These are phyloP conservation scores for Cyberlindnera mrakii DNA, from an alignment of 805 yeast genomes.

Conservation along the genomic window DNA sequence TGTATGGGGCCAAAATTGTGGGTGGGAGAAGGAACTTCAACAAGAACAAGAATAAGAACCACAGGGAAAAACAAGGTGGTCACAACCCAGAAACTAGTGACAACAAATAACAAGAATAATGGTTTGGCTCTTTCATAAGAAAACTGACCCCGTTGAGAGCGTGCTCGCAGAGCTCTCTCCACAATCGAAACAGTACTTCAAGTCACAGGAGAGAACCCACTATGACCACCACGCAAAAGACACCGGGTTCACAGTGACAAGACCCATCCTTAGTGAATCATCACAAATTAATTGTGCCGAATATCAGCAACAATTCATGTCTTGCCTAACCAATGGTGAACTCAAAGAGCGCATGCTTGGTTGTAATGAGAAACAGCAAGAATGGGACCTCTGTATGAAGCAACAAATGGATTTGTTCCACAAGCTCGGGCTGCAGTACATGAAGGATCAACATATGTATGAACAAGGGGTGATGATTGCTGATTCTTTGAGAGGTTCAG, in stretches of 20 bases:
- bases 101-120: no score
- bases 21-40: no score
- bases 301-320: constrained; percentile 13
- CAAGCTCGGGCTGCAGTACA: constrained; percentile 11
- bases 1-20: no score
- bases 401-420: constrained; percentile 14
- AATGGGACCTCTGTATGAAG: constrained; percentile 12
- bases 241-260: neutral
- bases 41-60: no score
- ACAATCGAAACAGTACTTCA: constrained; percentile 1
- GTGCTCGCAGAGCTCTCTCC: constrained; percentile 7
- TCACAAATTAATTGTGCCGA: constrained; percentile 19
- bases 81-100: no score
- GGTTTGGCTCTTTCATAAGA: no score
- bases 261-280: neutral
- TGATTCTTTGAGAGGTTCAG: constrained; percentile 10
- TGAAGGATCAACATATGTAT: constrained; percentile 5
- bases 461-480: constrained; percentile 10
- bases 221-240: neutral
- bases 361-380: constrained; percentile 10
- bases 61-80: no score
- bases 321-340: constrained; percentile 17
- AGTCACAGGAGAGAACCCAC: neutral
- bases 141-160: no score
- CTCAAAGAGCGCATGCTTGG: constrained; percentile 14